Base-by-base conservation (phyloP, 2,329 filamentous ascomycete genomes). In the Malbranchea zuffiana region DNA sequence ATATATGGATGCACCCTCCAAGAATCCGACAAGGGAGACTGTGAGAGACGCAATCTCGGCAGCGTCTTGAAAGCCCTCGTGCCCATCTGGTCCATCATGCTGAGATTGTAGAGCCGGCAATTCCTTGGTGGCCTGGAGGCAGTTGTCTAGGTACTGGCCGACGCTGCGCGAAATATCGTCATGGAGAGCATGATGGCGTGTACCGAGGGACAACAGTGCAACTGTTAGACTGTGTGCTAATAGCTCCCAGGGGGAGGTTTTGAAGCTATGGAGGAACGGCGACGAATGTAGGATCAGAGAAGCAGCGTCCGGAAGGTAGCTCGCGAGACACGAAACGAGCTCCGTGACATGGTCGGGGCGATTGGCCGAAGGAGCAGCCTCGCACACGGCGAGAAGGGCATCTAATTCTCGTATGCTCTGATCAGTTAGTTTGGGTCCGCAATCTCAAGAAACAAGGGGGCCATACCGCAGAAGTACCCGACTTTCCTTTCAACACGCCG, bases 331-430 rank as follows among this genome's bases (percentile, higher is more conserved):
- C 21, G 71, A 68, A n/a, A 79, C 74, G 25, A 98, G 74, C 50
- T 77, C 80, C 50, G 82, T 75, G 18, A 86, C 87, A 53, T 82
- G 80, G 43, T 83, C 75, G 27, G 66, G 60, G 30, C 75, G 78
- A 35, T 78, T 71, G 17, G 96, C 70, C 16, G 76, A 72, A 3
- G 85, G 80, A 3, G 87, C 84, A 36, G 88, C 84, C 62, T 87
- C 88, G 67, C 88, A 96, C 17, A 98, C 70, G 28, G 90, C 85
- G 17, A 96, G 65, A 17, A 98, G 71, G 36, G 93, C 82, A 59
- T 98, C 88, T 48, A 94, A 80, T 67, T 98, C 92, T 51, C 83
- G 79, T 37, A 87, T 76, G 36, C 79, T 83, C 85, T 92, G 42
- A 17, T 34, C 26, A 34, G 18, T 38, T 26, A 26, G n/a, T 33